Base-by-base conservation (phyloP, 169 alveolate genomes). In the Eimeria tenella region DNA sequence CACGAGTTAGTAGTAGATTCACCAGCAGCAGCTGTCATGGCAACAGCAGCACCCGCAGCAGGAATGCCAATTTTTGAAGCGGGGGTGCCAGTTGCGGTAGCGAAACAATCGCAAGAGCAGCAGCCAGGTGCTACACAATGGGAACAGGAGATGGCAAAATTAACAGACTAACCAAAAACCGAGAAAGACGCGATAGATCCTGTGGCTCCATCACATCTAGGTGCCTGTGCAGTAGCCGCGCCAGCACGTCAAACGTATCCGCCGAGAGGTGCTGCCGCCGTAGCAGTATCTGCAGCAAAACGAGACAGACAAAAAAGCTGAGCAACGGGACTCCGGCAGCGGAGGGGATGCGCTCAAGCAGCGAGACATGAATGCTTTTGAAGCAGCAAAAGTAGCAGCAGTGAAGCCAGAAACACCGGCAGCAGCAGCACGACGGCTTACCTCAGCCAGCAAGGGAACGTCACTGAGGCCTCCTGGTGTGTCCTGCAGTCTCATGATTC, bases 131-230 rank as follows among this genome's bases (percentile, higher is more conserved):
- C 42, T 31, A 31, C 42, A 31, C 42, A 31, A 31, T 31, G 42
- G 58, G n/a, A n/a, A 56, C 4, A 11, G 21, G 15, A 53, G 53
- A 6, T n/a, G 4, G 55, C 58, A 2, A 56, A 8, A 15, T 63
- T 7, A 5, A n/a, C 50, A 81, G 83, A 86, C 96, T 50, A 55
- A 96, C 97, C 95, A 97, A 86, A 9, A 97, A 96, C 42, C 98
- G 90, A 5, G 97, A 91, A 17, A 94, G 88, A 21, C 98, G 91
- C 56, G 92, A 90, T 68, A 90, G 96, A 84, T 97, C 98, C 58
- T 93, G 94, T 4, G 98, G 98, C 93, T 96, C 98, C 52, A 97
- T 95, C 75, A 86, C 92, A 86, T 95, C 94, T 52, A 97, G 74
- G 91, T 96, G 94, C 7, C 96, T 63, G 84, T 96, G 96, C 53